A percentile compares a stretch with the other conserved stretches of the same genome.
phyloP scores from a whole-genome alignment of 2,329 filamentous ascomycete species.

The Aspergillus ruber region DNA sequence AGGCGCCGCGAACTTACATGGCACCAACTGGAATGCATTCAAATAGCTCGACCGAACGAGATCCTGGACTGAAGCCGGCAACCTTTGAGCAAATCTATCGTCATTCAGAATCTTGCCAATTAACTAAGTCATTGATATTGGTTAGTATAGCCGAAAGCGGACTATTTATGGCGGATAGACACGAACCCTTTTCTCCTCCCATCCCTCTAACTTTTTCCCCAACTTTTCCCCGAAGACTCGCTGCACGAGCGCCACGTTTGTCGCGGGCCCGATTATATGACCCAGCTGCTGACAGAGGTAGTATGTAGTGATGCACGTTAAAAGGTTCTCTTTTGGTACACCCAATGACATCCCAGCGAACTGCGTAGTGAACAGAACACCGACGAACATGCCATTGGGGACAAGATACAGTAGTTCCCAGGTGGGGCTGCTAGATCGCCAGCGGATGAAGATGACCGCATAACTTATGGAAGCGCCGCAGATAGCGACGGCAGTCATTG shows the following conservation, averaged over 20 bases:
- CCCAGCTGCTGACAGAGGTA: constrained; percentile 15
- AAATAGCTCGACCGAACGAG: constrained; percentile 7
- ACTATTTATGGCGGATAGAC: neutral
- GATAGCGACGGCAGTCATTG: neutral
- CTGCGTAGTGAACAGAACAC: constrained; percentile 9
- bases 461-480: constrained; percentile 1
- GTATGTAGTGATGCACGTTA: constrained; percentile 8
- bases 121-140: neutral
- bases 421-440: constrained; percentile 6
- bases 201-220: neutral
- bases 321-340: constrained; percentile 3
- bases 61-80: constrained; percentile 3
- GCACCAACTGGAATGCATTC: constrained; percentile 5
- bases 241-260: constrained; percentile 7
- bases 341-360: constrained; percentile 10
- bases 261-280: constrained; percentile 9
- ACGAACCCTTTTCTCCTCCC: neutral
- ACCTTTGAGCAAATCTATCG: constrained; percentile 1
- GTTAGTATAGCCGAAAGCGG: too few relatives aligned
- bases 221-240: constrained; percentile 6
- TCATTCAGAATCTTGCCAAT: constrained; percentile 8
- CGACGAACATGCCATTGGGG: constrained; percentile 5
- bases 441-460: constrained; percentile 8
- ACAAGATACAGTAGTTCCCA: constrained; percentile 10
- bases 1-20: constrained; percentile 4